Base-by-base conservation (phyloP, 768 basidiomycete genomes). In the Pulveroboletus sp. region DNA sequence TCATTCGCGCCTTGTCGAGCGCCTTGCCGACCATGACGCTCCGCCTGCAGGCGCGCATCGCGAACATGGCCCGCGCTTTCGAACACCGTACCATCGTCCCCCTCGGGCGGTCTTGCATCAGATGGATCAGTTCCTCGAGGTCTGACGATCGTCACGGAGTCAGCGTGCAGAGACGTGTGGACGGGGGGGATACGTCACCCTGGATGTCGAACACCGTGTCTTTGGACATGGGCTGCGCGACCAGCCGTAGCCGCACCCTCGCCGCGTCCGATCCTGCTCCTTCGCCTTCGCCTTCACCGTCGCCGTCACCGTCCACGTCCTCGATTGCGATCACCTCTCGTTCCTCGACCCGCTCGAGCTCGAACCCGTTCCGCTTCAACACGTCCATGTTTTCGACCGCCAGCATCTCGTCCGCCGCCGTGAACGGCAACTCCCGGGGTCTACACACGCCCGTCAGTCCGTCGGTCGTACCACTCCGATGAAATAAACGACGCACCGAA, bases 21-120 rank as follows among this genome's bases (percentile, higher is more conserved):
- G 93, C 76, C 72, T 81, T 89, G 4, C 96, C 94, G 37, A 97
- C 77, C 96, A 98, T 99, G 35, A 96, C 85, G 67, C 93, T 97
- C 72, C 89, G 93, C 55, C 95, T 68, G 68, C 96, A 99, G 0
- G 96, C 96, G 30, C 94, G 80, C 79, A 85, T 89, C 1, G 96
- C 96, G 63, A 99, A 97, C 94, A 99, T 97, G 5, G 84, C 77
- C 14, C 93, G 79, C 14, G 89, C 92, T 67, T 98, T 98, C 14
- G 87, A 86, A 62, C 93, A 96, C 19, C 96, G 77, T 0, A 96
- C 89, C 80, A 92, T 88, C 59, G 85, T 81, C 2, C 90, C 89
- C 0, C 75, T 67, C 0, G 92, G 85, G 8, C 78, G 75, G 60
- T 94, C 89, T 31, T 81, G 81, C 71, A 99, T 76, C 13, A 95